phyloP scores from a whole-genome alignment of 306 rosid genomes.

The Castanospermum australe region DNA sequence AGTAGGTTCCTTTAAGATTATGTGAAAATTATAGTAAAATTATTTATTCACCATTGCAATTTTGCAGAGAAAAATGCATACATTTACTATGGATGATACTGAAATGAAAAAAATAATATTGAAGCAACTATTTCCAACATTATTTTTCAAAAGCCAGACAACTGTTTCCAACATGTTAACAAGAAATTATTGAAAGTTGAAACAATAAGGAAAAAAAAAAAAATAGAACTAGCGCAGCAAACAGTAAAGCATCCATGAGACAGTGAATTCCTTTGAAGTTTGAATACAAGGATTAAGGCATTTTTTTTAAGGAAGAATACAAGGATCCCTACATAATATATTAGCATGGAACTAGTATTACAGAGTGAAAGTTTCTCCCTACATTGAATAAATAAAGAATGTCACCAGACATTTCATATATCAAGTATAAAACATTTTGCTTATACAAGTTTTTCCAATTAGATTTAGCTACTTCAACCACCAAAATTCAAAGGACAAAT shows the following conservation, averaged over 20 bases:
- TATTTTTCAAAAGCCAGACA: background rate
- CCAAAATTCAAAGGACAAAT: constrained; percentile 6
- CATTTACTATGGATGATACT: background rate
- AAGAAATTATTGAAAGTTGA: background rate
- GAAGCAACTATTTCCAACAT: background rate
- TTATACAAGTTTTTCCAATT: background rate
- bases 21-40: background rate
- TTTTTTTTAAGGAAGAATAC: too few species aligned
- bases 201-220: background rate
- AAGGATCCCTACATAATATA: background rate
- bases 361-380: background rate
- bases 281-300: too few species aligned
- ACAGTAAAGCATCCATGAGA: background rate
- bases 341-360: background rate
- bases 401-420: background rate
- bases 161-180: background rate
- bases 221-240: background rate
- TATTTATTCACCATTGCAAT: background rate
- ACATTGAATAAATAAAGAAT: background rate
- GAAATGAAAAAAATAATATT: too few species aligned
- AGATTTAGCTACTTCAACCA: background rate
- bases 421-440: background rate
- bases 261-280: background rate
- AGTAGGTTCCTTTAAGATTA: background rate
- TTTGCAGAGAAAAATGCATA: constrained; percentile 5